Evolutionary conservation across 2,329 filamentous ascomycete species (phyloP).

Genomic region (Aspergillus ochraceus): DNA sequence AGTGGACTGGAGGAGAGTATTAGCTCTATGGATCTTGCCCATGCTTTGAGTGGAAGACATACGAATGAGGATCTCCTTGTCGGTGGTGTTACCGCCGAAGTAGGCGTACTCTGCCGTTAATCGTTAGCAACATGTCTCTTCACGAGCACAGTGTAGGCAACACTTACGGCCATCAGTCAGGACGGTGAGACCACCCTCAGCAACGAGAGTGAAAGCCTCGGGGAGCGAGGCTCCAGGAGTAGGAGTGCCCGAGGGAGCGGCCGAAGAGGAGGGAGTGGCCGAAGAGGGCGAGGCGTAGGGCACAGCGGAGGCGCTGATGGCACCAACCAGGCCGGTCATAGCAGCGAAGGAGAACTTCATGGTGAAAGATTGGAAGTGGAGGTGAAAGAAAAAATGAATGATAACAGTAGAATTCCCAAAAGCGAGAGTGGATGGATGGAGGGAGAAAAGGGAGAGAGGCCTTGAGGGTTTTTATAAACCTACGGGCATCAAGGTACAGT

Average conservation of each 20-base stretch:
- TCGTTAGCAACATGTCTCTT: not conserved
- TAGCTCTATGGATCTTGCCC: not conserved
- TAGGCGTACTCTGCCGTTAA: conserved; percentile 21
- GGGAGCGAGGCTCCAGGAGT: conserved; percentile 14
- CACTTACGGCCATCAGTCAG: conserved; percentile 27
- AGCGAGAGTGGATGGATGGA: not conserved
- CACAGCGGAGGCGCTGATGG: conserved; percentile 16
- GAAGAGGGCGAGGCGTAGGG: not conserved
- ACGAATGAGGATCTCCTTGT: conserved; percentile 29
- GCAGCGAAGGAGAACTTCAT: conserved; percentile 31
- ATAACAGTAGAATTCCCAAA: not conserved
- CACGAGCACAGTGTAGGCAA: too few species aligned
- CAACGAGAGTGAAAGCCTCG: conserved; percentile 27
- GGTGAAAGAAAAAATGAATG: not conserved
- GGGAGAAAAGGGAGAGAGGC: not conserved
- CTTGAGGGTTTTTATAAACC: not conserved
- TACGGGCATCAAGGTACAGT: too few species aligned
- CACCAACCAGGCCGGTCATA: conserved; percentile 21
- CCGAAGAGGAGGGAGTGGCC: not conserved
- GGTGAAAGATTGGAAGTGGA: conserved; percentile 7
- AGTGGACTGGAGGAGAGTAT: conserved; percentile 18
- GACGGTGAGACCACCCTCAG: conserved; percentile 27
- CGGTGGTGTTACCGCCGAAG: conserved; percentile 20
- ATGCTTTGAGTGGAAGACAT: conserved; percentile 8
- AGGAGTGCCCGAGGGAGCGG: not conserved